Conservation (phyloP, 2,329 filamentous ascomycete species). For the Pseudogymnoascus sp. region DNA sequence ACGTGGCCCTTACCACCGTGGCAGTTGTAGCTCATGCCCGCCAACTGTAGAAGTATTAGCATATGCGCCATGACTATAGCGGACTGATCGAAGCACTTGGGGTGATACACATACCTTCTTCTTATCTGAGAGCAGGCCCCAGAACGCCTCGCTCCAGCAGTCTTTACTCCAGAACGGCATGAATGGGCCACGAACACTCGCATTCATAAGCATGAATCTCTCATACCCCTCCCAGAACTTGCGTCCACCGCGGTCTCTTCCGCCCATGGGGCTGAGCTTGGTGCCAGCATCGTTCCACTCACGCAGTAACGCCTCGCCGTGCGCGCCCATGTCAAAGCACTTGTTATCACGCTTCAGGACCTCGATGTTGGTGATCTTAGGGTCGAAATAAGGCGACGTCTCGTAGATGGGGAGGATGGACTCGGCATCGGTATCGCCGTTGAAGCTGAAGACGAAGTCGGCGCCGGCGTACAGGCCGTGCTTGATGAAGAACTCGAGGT, state of each 20-base stretch:
- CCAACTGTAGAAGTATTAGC: not conserved
- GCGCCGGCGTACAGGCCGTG: slow-evolving; percentile 11
- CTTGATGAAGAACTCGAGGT: slow-evolving; percentile 13
- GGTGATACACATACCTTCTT: slow-evolving; percentile 14
- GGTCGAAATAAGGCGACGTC: not conserved
- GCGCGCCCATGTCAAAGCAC: slow-evolving; percentile 11
- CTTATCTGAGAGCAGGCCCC: not conserved
- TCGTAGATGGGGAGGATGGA: not conserved
- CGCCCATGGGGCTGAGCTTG: slow-evolving; percentile 6
- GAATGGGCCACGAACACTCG: slow-evolving; percentile 11
- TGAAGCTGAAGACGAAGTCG: slow-evolving; percentile 13
- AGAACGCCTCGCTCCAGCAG: slow-evolving; percentile 13
- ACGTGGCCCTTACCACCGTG: slow-evolving; percentile 10
- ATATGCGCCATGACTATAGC: not conserved
- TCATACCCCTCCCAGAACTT: slow-evolving; percentile 24
- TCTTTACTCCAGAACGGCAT: slow-evolving; percentile 11
- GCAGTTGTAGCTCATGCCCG: slow-evolving; percentile 26
- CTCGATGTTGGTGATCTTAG: slow-evolving; percentile 13
- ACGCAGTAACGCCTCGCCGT: not conserved
- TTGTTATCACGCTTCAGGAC: slow-evolving; percentile 11
- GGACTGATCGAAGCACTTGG: not conserved
- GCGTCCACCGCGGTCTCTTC: not conserved
- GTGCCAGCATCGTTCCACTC: slow-evolving; percentile 3
- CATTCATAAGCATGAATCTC: slow-evolving; percentile 13
- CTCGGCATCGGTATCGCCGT: slow-evolving; percentile 11